These are phyloP conservation scores for Cyathus striatus DNA, from an alignment of 768 basidiomycete species.

Conservation along the genomic window DNA sequence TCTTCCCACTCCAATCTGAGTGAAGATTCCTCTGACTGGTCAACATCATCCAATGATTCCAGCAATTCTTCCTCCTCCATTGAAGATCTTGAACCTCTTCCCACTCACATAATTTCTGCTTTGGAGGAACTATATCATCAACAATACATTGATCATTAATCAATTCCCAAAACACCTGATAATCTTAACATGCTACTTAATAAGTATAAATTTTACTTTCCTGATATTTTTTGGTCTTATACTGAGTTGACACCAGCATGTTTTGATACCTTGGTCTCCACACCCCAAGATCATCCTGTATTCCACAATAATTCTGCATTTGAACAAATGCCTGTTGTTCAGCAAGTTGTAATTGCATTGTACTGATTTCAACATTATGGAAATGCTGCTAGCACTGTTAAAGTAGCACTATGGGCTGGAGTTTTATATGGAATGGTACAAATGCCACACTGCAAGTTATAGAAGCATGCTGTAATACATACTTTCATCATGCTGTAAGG, in stretches of 20 bases:
- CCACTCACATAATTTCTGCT: not conserved
- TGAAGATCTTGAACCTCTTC: not conserved
- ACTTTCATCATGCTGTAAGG: constrained; percentile 16
- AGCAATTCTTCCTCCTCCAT: not conserved
- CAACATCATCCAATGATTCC: not conserved
- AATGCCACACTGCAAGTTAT: constrained; percentile 18
- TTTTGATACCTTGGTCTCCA: constrained; percentile 15
- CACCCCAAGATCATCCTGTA: constrained; percentile 13
- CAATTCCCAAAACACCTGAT: not conserved
- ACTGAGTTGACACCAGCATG: constrained; percentile 13
- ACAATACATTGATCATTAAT: not conserved
- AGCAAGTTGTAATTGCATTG: constrained; percentile 31
- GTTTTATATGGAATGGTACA: constrained; percentile 26
- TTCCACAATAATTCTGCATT: constrained; percentile 22
- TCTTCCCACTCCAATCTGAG: not conserved
- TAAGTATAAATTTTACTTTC: not conserved
- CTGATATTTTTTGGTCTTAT: constrained; percentile 11
- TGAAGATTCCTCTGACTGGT: not conserved
- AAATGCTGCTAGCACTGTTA: constrained; percentile 23
- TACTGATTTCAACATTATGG: constrained; percentile 31
- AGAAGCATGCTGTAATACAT: constrained; percentile 11
- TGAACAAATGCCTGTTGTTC: constrained; percentile 17
- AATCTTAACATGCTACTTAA: not conserved
- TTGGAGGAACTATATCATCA: not conserved
- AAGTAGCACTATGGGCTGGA: constrained; percentile 31